A percentile compares a stretch with the other conserved stretches of the same genome.
Conservation (phyloP, 306 rosid genomes). For the Lablab purpureus region DNA sequence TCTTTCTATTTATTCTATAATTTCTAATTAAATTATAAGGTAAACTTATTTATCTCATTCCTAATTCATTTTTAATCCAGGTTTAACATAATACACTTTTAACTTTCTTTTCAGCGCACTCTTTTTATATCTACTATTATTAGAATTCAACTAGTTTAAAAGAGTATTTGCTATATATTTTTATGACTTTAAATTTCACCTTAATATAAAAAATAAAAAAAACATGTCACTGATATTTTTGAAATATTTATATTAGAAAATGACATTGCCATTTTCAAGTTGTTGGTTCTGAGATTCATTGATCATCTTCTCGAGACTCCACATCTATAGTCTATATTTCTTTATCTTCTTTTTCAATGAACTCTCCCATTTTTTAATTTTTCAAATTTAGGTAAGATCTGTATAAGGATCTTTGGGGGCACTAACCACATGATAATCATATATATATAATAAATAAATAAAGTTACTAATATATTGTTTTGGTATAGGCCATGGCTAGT, state of each 20-base stretch:
- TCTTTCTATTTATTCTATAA: too few relatives aligned
- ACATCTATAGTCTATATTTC: neutral
- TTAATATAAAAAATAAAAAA: too few relatives aligned
- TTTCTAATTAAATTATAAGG: too few relatives aligned
- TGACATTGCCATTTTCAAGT: neutral
- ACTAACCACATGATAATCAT: neutral
- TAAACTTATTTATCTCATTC: too few relatives aligned
- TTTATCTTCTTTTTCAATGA: neutral
- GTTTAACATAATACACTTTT: neutral
- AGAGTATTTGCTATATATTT: too few relatives aligned
- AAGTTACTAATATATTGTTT: neutral
- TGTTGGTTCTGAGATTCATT: neutral
- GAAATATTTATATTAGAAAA: neutral
- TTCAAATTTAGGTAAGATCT: conserved; percentile 6
- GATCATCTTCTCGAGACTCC: neutral
- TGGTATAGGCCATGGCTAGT: neutral
- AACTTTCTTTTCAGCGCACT: too few relatives aligned
- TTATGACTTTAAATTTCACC: too few relatives aligned
- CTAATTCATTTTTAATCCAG: neutral
- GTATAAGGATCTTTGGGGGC: neutral
- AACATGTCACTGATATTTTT: too few relatives aligned
- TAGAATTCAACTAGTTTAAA: too few relatives aligned
- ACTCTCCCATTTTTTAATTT: neutral
- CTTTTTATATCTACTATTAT: too few relatives aligned
- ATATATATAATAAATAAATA: neutral